Base-by-base conservation (phyloP, 2,329 filamentous ascomycete species). In the Bipolaris zeicola region DNA sequence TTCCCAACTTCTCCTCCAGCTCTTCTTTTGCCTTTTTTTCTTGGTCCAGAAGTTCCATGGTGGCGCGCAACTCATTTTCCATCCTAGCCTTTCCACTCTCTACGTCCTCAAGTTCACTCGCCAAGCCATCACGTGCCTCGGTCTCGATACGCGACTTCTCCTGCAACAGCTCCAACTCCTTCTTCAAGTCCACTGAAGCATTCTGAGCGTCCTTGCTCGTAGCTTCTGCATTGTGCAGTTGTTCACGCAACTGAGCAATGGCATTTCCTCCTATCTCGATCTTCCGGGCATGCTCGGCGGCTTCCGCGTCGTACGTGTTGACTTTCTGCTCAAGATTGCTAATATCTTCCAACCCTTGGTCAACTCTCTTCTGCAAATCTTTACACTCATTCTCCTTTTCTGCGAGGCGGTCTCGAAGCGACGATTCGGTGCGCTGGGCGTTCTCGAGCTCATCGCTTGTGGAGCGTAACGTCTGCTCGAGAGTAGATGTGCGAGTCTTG, bases 271-370 rank as follows among this genome's bases (percentile, higher is more conserved):
- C 60, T 13, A 64, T 54, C 38, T 68, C 52, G 26, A 71, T 67
- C 57, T 65, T 67, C 38, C 64, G 65, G 2, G 61, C 26, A 24
- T 74, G 60, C 28, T 72, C 67, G 33, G 62, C 48, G n/a, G 66
- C 46, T 24, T 68, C 63, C 2, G 38, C 39, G 18, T 73, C 65
- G 36, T 72, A 63, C 6, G 53, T 63, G 0, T 43, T 50, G 2
- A 72, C 63, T 26, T 66, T 66, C 31, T 67, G 61, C 50, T 73
- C 63, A 13, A 75, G 54, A 13, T 20, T 18, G 22, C 20, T 11
- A 18, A 55, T 10, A 16, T 66, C 58, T 45, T 72, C 61, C 14
- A 74, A 43, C 8, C 67, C 63, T 36, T 67, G 62, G 26, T 69
- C 61, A 6, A 73, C 51, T n/a, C 64, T 60, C 11, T 58, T 51